Evolutionary conservation across 2,329 filamentous ascomycete species (phyloP).

Genomic region (Chalara sp.): DNA sequence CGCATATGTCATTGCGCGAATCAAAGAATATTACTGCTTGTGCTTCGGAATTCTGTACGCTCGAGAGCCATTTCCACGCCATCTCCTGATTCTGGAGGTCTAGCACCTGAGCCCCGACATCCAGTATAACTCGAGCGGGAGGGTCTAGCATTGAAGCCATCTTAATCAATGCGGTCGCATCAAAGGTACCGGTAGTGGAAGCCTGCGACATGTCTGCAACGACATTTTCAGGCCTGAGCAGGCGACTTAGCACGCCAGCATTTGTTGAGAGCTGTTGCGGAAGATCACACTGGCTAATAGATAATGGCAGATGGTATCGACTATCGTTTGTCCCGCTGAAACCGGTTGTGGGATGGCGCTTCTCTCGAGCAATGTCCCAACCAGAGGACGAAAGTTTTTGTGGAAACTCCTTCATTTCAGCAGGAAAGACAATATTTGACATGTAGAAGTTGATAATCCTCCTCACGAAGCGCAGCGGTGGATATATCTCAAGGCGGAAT

Average conservation of each 20-base stretch:
- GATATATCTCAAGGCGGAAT: constrained; percentile 44
- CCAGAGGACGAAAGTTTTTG: constrained; percentile 58
- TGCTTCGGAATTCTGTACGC: constrained; percentile 10
- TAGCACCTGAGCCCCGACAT: constrained; percentile 64
- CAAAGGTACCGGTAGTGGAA: constrained; percentile 7
- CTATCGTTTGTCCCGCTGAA: constrained; percentile 69
- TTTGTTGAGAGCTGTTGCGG: constrained; percentile 55
- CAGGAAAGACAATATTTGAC: constrained; percentile 49
- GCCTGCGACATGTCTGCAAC: constrained; percentile 25
- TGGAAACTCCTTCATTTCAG: constrained; percentile 55
- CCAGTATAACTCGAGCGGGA: constrained; percentile 52
- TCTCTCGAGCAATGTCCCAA: constrained; percentile 50
- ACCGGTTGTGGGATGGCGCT: constrained; percentile 49
- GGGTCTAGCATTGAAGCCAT: constrained; percentile 33
- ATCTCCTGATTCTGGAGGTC: constrained; percentile 52
- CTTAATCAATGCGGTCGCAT: constrained; percentile 37
- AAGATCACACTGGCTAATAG: constrained; percentile 49
- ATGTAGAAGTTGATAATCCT: constrained; percentile 58
- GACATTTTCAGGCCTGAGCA: constrained; percentile 49
- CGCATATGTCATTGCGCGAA: constrained; percentile 44
- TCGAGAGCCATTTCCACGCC: constrained; percentile 44
- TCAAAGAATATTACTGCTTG: constrained; percentile 52
- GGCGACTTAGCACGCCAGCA: constrained; percentile 53
- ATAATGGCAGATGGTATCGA: constrained; percentile 47
- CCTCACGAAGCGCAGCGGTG: constrained; percentile 44